Percentiles rank a stretch among this genome's conserved stretches.
Evolutionary conservation across 2,329 filamentous ascomycete genomes (phyloP).

Genomic region (Nigrospora sphaerica): DNA sequence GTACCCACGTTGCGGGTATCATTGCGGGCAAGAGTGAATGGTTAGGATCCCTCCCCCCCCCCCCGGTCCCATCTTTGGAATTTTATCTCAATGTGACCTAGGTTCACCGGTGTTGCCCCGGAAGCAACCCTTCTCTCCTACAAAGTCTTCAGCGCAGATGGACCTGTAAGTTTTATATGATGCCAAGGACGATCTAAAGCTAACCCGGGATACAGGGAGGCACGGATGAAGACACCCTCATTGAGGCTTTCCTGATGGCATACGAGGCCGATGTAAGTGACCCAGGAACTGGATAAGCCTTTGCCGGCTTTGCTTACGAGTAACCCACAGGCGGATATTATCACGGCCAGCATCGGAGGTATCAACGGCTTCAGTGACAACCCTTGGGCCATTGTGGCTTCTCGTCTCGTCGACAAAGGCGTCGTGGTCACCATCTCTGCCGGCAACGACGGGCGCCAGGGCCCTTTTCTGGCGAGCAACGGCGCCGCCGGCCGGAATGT

Average conservation of each 20-base stretch:
- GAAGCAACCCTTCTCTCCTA: conserved; percentile 14
- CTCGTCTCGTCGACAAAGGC: conserved; percentile 31
- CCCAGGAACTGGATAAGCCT: background rate
- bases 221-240: conserved; percentile 19
- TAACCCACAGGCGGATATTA: conserved; percentile 22
- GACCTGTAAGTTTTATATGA: background rate
- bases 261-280: conserved; percentile 19
- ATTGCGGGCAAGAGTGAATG: conserved; percentile 14
- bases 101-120: conserved; percentile 15
- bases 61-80: too few species aligned
- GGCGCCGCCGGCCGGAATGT: conserved; percentile 32
- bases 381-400: conserved; percentile 26
- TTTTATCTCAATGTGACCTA: background rate
- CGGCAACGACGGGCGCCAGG: conserved; percentile 40
- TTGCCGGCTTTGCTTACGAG: too few species aligned
- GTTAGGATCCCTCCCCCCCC: background rate
- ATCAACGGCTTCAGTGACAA: conserved; percentile 25
- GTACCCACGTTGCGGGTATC: conserved; percentile 19
- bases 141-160: conserved; percentile 11
- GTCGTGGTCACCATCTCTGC: conserved; percentile 43
- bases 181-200: background rate
- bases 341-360: conserved; percentile 29
- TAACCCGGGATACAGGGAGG: background rate
- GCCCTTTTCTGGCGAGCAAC: conserved; percentile 35
- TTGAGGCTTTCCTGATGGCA: conserved; percentile 24